phyloP scores from a whole-genome alignment of 2,329 filamentous ascomycete genomes.

The Cladophialophora bantiana region DNA sequence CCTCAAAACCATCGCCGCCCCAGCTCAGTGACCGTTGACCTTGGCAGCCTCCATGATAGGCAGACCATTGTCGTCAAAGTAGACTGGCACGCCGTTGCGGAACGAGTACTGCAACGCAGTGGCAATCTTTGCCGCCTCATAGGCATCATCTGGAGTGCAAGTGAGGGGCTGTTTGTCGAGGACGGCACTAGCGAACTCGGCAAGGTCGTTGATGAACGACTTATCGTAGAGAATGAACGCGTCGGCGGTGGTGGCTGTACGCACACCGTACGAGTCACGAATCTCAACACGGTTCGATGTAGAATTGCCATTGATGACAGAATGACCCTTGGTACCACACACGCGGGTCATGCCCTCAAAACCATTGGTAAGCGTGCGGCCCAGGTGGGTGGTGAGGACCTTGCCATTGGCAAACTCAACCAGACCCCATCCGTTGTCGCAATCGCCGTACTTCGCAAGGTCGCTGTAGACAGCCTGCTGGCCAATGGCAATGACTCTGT shows the following conservation, averaged over 20 bases:
- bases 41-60: slow-evolving; percentile 22
- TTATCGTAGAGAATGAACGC: slow-evolving; percentile 26
- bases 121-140: slow-evolving; percentile 25
- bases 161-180: slow-evolving; percentile 21
- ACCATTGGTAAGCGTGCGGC: slow-evolving; percentile 49
- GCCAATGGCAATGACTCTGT: slow-evolving; percentile 43
- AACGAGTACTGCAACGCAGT: slow-evolving; percentile 27
- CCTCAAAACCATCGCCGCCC: slow-evolving; percentile 1
- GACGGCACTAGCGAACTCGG: slow-evolving; percentile 23
- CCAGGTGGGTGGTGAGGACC: slow-evolving; percentile 46
- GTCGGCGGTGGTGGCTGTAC: slow-evolving; percentile 25
- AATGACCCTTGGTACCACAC: slow-evolving; percentile 47
- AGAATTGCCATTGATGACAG: slow-evolving; percentile 24
- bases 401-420: slow-evolving; percentile 51
- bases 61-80: slow-evolving; percentile 24
- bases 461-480: slow-evolving; percentile 44
- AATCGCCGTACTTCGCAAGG: slow-evolving; percentile 39
- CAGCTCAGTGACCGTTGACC: slow-evolving; percentile 23
- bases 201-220: slow-evolving; percentile 29
- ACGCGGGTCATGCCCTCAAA: slow-evolving; percentile 47
- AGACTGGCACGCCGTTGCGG: slow-evolving; percentile 25
- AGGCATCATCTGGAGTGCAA: slow-evolving; percentile 27
- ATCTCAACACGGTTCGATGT: slow-evolving; percentile 25
- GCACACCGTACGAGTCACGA: slow-evolving; percentile 23
- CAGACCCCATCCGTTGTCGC: slow-evolving; percentile 45